Conservation (phyloP, 1,139 yeast genomes). For the Debaryomyces psychrophilus region DNA sequence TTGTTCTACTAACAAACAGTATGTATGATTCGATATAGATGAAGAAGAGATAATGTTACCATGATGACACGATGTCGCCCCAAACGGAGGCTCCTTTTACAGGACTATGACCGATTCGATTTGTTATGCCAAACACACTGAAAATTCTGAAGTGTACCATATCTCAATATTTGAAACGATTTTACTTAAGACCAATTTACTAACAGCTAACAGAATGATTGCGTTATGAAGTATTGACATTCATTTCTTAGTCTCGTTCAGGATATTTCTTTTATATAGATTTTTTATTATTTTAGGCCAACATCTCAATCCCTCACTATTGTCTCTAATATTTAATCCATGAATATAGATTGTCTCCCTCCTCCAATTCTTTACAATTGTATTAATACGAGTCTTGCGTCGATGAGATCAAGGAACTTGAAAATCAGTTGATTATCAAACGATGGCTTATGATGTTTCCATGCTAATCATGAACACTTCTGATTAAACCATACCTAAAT, state of each 20-base stretch:
- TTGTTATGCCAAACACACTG: constrained; percentile 52
- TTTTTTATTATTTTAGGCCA: background rate
- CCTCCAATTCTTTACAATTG: background rate
- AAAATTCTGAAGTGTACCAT: constrained; percentile 46
- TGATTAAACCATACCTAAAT: constrained; percentile 45
- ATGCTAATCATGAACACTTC: constrained; percentile 54
- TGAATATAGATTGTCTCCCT: constrained; percentile 6
- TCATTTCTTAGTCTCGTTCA: background rate
- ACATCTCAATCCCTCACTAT: background rate
- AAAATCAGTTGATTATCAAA: background rate
- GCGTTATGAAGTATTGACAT: background rate
- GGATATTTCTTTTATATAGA: constrained; percentile 6
- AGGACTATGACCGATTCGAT: constrained; percentile 62
- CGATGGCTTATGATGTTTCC: constrained; percentile 51
- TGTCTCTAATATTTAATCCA: constrained; percentile 4
- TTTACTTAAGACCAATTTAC: background rate
- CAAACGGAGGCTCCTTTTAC: constrained; percentile 59
- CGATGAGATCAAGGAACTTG: background rate
- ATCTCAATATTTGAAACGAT: background rate
- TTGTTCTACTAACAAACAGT: background rate
- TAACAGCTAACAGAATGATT: background rate
- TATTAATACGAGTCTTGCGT: background rate
- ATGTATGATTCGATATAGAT: background rate
- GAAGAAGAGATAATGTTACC: constrained; percentile 9
- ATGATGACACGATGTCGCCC: constrained; percentile 61